phyloP scores from a whole-genome alignment of 2,329 filamentous ascomycete genomes.

The Pseudogymnoascus sp. region DNA sequence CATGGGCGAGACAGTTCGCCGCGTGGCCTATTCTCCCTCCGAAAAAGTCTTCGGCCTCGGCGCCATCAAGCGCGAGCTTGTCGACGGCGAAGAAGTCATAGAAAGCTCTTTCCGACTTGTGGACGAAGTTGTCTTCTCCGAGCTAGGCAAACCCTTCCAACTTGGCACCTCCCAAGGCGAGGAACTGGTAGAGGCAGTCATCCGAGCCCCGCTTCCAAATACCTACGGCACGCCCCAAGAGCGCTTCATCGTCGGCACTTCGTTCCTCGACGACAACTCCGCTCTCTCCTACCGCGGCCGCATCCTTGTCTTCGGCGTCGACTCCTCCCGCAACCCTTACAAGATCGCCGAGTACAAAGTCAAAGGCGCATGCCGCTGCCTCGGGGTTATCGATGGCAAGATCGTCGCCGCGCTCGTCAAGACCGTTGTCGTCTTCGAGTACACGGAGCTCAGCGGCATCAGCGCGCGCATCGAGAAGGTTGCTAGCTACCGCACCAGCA shows the following conservation, averaged over 20 bases:
- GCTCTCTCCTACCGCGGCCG: constrained; percentile 56
- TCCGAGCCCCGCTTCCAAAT: constrained; percentile 64
- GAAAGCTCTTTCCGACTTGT: constrained; percentile 79
- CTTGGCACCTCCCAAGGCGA: constrained; percentile 42
- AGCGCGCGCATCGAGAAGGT: constrained; percentile 57
- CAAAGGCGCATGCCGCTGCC: constrained; percentile 71
- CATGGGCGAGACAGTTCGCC: constrained; percentile 73
- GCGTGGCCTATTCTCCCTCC: constrained; percentile 74
- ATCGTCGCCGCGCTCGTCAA: constrained; percentile 87
- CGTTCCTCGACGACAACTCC: constrained; percentile 54
- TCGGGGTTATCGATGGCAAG: constrained; percentile 65
- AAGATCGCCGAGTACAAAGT: constrained; percentile 61
- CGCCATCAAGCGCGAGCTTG: constrained; percentile 68
- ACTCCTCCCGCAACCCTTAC: constrained; percentile 64
- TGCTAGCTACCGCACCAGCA: constrained; percentile 72
- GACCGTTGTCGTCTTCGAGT: constrained; percentile 59
- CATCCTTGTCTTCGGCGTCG: constrained; percentile 77
- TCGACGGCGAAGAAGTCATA: constrained; percentile 64
- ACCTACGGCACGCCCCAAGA: constrained; percentile 53
- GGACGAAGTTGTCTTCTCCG: constrained; percentile 80
- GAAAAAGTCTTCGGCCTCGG: constrained; percentile 81
- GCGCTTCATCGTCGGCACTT: constrained; percentile 86
- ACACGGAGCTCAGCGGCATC: constrained; percentile 46
- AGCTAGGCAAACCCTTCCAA: constrained; percentile 60
- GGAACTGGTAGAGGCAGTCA: constrained; percentile 80